Evolutionary conservation across 2,329 filamentous ascomycete genomes (phyloP).

Genomic region (Aureobasidium subglaciale): DNA sequence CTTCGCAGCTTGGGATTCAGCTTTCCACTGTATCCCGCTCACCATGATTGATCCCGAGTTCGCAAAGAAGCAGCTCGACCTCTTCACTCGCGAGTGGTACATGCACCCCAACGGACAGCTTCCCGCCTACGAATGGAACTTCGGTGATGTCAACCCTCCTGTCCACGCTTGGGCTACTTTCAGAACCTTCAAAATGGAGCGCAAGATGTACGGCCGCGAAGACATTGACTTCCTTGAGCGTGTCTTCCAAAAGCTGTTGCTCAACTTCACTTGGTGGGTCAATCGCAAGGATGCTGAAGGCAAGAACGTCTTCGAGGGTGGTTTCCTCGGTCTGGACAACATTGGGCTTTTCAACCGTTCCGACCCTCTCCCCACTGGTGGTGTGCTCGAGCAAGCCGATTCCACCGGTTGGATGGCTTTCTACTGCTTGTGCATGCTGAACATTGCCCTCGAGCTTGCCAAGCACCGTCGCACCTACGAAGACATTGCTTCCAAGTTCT

Average conservation of each 20-base stretch:
- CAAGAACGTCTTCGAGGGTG: constrained; percentile 96
- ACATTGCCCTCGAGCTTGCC: constrained; percentile 88
- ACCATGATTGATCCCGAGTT: constrained; percentile 98
- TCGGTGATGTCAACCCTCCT: constrained; percentile 91
- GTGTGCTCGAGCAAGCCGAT: constrained; percentile 90
- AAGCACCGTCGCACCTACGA: constrained; percentile 95
- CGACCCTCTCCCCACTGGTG: constrained; percentile 86
- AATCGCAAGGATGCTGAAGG: constrained; percentile 91
- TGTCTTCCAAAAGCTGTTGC: constrained; percentile 88
- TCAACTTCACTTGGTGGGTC: constrained; percentile 99
- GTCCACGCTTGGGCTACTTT: constrained; percentile 96
- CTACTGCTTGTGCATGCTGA: constrained; percentile 93
- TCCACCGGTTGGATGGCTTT: constrained; percentile 99
- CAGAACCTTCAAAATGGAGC: constrained; percentile 94
- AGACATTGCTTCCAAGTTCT: constrained; percentile 96
- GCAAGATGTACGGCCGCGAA: constrained; percentile 91
- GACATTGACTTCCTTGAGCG: constrained; percentile 93
- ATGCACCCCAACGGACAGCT: constrained; percentile 96
- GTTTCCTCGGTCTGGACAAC: constrained; percentile 92
- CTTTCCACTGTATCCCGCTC: constrained; percentile 91
- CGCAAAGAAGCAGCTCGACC: constrained; percentile 93
- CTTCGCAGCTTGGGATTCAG: constrained; percentile 95
- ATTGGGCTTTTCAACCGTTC: constrained; percentile 97
- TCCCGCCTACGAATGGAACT: constrained; percentile 94
- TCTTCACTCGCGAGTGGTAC: constrained; percentile 97